phyloP scores from a whole-genome alignment of 23 red algal species.

The Gracilariopsis chorda region DNA sequence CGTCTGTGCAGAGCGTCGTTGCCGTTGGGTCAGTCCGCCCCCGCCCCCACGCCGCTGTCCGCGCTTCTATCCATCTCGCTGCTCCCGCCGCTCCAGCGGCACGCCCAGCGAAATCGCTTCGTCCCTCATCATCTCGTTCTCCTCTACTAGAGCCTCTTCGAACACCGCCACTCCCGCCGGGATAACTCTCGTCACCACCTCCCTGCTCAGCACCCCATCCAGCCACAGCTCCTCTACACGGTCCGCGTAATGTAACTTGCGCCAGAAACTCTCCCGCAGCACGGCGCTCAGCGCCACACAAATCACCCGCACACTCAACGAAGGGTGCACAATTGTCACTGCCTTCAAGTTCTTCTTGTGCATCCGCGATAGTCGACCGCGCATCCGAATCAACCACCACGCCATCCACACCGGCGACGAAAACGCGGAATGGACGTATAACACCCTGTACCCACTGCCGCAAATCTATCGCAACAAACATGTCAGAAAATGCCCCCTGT shows the following conservation, averaged over 20 bases:
- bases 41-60: too few relatives aligned
- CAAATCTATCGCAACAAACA: slow-evolving; percentile 11
- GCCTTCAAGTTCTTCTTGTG: slow-evolving; percentile 53
- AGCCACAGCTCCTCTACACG: slow-evolving; percentile 69
- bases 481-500: neutral
- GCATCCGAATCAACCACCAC: slow-evolving; percentile 33
- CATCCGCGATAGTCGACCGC: slow-evolving; percentile 24
- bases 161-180: slow-evolving; percentile 6
- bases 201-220: slow-evolving; percentile 31
- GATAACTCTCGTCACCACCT: slow-evolving; percentile 6
- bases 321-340: slow-evolving; percentile 43
- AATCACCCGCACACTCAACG: slow-evolving; percentile 12
- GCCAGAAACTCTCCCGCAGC: slow-evolving; percentile 19
- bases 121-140: slow-evolving; percentile 32
- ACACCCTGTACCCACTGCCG: neutral
- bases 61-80: too few relatives aligned
- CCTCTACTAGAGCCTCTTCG: slow-evolving; percentile 37
- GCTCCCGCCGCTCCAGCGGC: neutral
- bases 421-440: slow-evolving; percentile 42
- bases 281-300: neutral
- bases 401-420: slow-evolving; percentile 30
- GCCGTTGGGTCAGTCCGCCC: too few relatives aligned
- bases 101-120: slow-evolving; percentile 1
- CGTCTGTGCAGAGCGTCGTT: too few relatives aligned
- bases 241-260: slow-evolving; percentile 50